These are phyloP conservation scores for Fomes fomentarius DNA, from an alignment of 1,284 basidiomycete genomes.

Conservation along the genomic window DNA sequence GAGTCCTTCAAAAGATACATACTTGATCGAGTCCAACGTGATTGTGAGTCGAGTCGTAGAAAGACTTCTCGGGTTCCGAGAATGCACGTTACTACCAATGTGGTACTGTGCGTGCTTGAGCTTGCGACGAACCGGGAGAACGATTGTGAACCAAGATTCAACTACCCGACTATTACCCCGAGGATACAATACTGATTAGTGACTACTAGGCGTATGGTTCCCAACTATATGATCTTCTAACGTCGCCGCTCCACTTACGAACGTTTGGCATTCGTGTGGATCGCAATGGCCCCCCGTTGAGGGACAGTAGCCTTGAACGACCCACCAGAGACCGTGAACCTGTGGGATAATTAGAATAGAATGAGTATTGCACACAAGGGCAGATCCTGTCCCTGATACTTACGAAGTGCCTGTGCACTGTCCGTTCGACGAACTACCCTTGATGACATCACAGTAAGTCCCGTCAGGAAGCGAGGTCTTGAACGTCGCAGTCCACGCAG, in stretches of 20 bases:
- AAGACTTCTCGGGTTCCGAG: too few relatives aligned
- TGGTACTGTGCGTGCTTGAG: too few relatives aligned
- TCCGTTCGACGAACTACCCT: constrained; percentile 43
- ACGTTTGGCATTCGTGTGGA: constrained; percentile 50
- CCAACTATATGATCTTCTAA: too few relatives aligned
- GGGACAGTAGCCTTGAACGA: constrained; percentile 54
- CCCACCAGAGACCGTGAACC: constrained; percentile 54
- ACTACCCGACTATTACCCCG: too few relatives aligned
- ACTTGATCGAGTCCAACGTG: too few relatives aligned
- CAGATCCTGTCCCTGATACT: constrained; percentile 26
- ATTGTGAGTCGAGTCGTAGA: too few relatives aligned
- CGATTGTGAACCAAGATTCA: too few relatives aligned
- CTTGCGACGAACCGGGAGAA: too few relatives aligned
- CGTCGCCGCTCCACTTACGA: neutral
- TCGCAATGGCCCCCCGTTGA: constrained; percentile 58
- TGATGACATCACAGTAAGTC: constrained; percentile 66
- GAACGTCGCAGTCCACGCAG: constrained; percentile 57
- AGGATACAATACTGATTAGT: too few relatives aligned
- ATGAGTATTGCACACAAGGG: neutral
- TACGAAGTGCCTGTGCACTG: constrained; percentile 56
- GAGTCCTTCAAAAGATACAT: too few relatives aligned
- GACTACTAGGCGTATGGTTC: too few relatives aligned
- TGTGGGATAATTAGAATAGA: constrained; percentile 24
- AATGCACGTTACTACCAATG: too few relatives aligned
- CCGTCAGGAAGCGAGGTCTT: constrained; percentile 58